A percentile compares a stretch with the other conserved stretches of the same genome.
phyloP scores from a whole-genome alignment of 495 filamentous ascomycete species.

The Daldinia concentrica region DNA sequence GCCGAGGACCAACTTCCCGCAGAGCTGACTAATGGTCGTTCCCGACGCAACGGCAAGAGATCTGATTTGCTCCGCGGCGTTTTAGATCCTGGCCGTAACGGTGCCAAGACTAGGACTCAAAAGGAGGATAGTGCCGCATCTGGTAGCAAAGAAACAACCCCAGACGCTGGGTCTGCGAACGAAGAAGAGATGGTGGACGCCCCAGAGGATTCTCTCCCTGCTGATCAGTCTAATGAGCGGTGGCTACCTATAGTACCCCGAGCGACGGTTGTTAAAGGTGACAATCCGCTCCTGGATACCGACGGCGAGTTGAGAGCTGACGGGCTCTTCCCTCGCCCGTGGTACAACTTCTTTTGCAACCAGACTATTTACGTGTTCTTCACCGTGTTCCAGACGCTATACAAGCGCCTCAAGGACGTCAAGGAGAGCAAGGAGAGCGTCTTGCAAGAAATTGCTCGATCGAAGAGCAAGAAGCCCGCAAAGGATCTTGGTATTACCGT shows the following conservation, averaged over 20 bases:
- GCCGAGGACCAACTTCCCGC: slow-evolving; percentile 66
- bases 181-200: slow-evolving; percentile 71
- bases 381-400: slow-evolving; percentile 87
- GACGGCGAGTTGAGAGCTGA: slow-evolving; percentile 78
- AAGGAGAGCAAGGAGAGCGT: slow-evolving; percentile 80
- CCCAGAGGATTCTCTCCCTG: slow-evolving; percentile 55
- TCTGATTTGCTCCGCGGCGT: slow-evolving; percentile 85
- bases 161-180: slow-evolving; percentile 75
- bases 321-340: slow-evolving; percentile 78
- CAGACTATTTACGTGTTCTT: slow-evolving; percentile 92
- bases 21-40: slow-evolving; percentile 67
- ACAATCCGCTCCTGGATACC: slow-evolving; percentile 51
- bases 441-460: slow-evolving; percentile 72
- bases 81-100: slow-evolving; percentile 78
- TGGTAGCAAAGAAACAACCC: slow-evolving; percentile 86
- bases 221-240: slow-evolving; percentile 65
- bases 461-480: slow-evolving; percentile 77
- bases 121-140: slow-evolving; percentile 77
- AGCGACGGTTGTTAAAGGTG: slow-evolving; percentile 57
- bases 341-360: slow-evolving; percentile 89
- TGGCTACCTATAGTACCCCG: slow-evolving; percentile 61
- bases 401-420: slow-evolving; percentile 80
- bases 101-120: slow-evolving; percentile 65
- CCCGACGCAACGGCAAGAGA: slow-evolving; percentile 76
- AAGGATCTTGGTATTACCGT: slow-evolving; percentile 77